A percentile compares a stretch with the other conserved stretches of the same genome.
Conservation (phyloP, 2,329 filamentous ascomycete genomes). For the Madurella mycetomatis region DNA sequence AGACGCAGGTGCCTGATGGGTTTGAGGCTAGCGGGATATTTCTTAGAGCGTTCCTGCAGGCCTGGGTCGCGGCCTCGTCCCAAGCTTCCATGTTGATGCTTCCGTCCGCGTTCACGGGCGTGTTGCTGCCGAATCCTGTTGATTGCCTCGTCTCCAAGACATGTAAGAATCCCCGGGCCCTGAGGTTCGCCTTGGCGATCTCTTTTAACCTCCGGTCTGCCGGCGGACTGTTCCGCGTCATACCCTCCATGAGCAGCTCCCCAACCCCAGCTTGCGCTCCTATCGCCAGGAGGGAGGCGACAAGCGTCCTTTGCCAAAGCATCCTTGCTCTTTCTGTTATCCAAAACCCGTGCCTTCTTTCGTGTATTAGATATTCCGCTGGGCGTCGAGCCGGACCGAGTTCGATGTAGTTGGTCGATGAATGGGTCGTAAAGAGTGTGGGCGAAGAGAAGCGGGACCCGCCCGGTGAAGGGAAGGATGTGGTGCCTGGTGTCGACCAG, state of each 20-base stretch:
- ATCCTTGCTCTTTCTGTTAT: constrained; percentile 29
- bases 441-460: constrained; percentile 29
- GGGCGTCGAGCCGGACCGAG: constrained; percentile 22
- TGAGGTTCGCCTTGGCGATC: constrained; percentile 22
- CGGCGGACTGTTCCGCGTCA: constrained; percentile 22
- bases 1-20: constrained; percentile 71
- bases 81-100: constrained; percentile 53
- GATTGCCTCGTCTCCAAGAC: constrained; percentile 21
- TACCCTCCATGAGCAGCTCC: constrained; percentile 25
- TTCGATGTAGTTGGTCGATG: constrained; percentile 9
- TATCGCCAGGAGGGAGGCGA: constrained; percentile 34
- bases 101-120: constrained; percentile 39
- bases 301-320: constrained; percentile 34
- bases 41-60: constrained; percentile 56
- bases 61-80: constrained; percentile 50
- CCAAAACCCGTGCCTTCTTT: constrained; percentile 15
- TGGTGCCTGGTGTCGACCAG: constrained; percentile 8
- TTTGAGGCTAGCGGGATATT: constrained; percentile 58
- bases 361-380: constrained; percentile 13
- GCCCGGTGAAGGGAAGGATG: constrained; percentile 32
- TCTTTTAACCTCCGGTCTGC: constrained; percentile 31
- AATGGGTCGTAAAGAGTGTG: constrained; percentile 5
- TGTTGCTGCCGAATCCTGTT: constrained; percentile 23
- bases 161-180: constrained; percentile 14
- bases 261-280: constrained; percentile 34